These are phyloP conservation scores for Westerdykella sp. DNA, from an alignment of 2,329 filamentous ascomycete species.

Conservation along the genomic window DNA sequence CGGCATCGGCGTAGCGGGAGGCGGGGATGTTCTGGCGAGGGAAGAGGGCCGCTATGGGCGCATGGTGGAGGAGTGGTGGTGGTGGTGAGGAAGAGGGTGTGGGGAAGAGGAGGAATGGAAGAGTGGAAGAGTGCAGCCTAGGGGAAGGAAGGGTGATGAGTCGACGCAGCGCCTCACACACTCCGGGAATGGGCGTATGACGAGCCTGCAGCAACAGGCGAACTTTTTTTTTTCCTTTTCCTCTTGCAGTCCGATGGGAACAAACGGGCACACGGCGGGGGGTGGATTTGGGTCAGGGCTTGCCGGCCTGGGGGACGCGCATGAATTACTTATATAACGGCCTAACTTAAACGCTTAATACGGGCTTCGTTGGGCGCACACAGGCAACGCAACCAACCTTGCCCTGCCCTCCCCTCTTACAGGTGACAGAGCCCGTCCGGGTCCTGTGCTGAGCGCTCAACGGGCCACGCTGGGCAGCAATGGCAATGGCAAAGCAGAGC, in stretches of 20 bases:
- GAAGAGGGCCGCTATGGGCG: neutral
- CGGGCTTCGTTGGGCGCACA: slow-evolving; percentile 4
- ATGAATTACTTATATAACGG: slow-evolving; percentile 13
- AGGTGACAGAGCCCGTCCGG: no score
- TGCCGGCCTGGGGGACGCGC: slow-evolving; percentile 5
- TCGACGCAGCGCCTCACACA: neutral
- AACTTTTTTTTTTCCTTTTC: neutral
- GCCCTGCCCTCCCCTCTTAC: no score
- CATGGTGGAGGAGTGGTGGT: slow-evolving; percentile 4
- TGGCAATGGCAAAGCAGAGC: slow-evolving; percentile 1
- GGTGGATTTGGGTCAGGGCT: slow-evolving; percentile 3
- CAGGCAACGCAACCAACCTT: neutral
- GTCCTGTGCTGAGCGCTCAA: no score
- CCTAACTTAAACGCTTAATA: slow-evolving; percentile 3
- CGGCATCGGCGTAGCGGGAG: slow-evolving; percentile 2
- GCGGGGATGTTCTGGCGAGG: neutral
- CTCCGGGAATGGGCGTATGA: neutral
- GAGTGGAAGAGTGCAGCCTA: no score
- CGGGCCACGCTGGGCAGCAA: slow-evolving; percentile 4
- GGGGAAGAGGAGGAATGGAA: no score
- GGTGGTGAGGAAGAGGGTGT: slow-evolving; percentile 1
- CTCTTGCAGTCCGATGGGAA: slow-evolving; percentile 6
- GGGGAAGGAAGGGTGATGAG: slow-evolving; percentile 1
- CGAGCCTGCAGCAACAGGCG: neutral
- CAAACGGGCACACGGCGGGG: neutral